phyloP scores from a whole-genome alignment of 371 early-diverging fungal genomes.

The Smittium mucronatum region DNA sequence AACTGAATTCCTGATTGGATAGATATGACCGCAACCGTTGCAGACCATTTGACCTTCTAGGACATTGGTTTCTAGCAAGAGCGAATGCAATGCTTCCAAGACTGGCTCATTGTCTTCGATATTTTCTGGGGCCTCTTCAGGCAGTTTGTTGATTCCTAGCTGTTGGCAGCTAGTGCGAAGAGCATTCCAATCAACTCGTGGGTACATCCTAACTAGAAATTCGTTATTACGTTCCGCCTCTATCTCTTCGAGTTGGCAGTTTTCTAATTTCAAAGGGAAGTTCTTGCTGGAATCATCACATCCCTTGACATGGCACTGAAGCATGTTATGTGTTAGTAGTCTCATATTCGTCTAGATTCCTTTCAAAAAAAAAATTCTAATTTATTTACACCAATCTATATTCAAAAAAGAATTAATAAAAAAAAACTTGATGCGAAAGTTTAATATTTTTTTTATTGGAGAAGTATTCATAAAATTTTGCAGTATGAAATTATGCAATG shows the following conservation, averaged over 20 bases:
- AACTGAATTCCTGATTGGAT: constrained; percentile 81
- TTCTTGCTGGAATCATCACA: constrained; percentile 62
- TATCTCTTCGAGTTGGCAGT: constrained; percentile 65
- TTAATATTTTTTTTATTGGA: no score
- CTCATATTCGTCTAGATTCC: no score
- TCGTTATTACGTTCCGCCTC: constrained; percentile 77
- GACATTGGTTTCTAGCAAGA: constrained; percentile 67
- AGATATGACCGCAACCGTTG: constrained; percentile 75
- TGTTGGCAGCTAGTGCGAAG: constrained; percentile 32
- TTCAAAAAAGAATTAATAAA: no score
- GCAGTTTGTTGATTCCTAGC: constrained; percentile 36
- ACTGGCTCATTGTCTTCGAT: constrained; percentile 58
- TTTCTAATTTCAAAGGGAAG: constrained; percentile 78
- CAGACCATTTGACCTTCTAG: constrained; percentile 85
- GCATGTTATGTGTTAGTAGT: constrained; percentile 94
- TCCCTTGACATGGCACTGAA: constrained; percentile 92
- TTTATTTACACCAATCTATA: no score
- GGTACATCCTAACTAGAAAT: constrained; percentile 68
- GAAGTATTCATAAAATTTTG: no score
- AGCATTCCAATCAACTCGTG: constrained; percentile 76
- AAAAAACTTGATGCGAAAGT: no score
- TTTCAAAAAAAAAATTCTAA: no score
- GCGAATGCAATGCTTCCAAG: constrained; percentile 55
- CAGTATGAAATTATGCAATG: no score
- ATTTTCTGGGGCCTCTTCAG: constrained; percentile 45